Conservation (phyloP, 2,329 filamentous ascomycete genomes). For the Claviceps cyperi region DNA sequence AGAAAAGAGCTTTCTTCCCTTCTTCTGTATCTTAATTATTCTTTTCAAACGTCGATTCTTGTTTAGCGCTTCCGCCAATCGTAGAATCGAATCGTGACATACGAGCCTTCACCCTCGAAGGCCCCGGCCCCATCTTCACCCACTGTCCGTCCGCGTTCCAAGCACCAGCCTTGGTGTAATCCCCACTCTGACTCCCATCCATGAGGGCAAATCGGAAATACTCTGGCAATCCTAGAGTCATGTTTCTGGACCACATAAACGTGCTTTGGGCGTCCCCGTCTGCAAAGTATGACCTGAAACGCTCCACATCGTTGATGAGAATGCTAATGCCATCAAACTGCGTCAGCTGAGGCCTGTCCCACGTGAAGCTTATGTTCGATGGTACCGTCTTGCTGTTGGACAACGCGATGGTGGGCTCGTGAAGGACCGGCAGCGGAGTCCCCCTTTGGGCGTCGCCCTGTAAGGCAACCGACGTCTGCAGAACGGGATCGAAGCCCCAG, state of each 20-base stretch:
- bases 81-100: background rate
- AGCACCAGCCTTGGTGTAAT: constrained; percentile 62
- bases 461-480: constrained; percentile 66
- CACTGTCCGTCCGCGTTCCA: constrained; percentile 54
- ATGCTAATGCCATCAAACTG: constrained; percentile 64
- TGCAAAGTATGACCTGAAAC: constrained; percentile 57
- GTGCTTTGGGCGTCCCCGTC: constrained; percentile 28
- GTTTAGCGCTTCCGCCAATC: too few species aligned
- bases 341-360: constrained; percentile 28
- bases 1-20: too few species aligned
- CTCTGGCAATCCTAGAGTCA: constrained; percentile 36
- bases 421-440: constrained; percentile 43
- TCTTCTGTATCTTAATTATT: too few species aligned
- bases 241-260: constrained; percentile 47
- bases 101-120: constrained; percentile 30
- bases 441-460: constrained; percentile 52
- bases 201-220: constrained; percentile 70
- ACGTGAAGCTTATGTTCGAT: constrained; percentile 52
- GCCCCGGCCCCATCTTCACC: constrained; percentile 49
- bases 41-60: too few species aligned
- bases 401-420: constrained; percentile 31
- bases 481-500: constrained; percentile 83
- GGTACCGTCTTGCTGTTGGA: constrained; percentile 23
- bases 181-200: constrained; percentile 46
- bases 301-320: constrained; percentile 74